Base-by-base conservation (phyloP, 352 stramenopile species). In the Globisporangium viniferum region DNA sequence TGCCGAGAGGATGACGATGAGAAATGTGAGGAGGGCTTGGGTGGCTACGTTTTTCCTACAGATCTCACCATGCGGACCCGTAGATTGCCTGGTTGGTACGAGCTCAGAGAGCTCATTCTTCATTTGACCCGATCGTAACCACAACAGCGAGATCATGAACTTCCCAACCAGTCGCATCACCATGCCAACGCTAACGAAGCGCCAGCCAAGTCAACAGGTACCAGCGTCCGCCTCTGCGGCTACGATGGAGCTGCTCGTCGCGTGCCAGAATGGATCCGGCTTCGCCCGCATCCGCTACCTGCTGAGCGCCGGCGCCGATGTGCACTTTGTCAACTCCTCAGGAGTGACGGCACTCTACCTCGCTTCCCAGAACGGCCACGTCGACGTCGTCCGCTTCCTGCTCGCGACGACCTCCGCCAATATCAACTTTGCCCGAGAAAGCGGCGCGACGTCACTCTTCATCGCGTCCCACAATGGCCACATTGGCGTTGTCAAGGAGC, bases 391-490 rank as follows among this genome's bases (percentile, higher is more conserved):
- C 2, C 65, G 36, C 14, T 12, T 39, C 7, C 36, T 70, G 18
- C 35, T 70, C 22, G 39, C 14, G 8, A 33, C 24, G 5, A 59
- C 7, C 39, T 14, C n/a, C 14, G 54, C 54, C 1, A n/a, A 49
- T 7, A 46, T 58, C 24, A 7, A 51, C 63, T 68, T 68, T 39
- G 39, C 55, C 1, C 41, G 46, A 31, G 44, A 20, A 29, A 68
- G 53, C 15, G 63, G 63, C n/a, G 41, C 53, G 33, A 68, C 63
- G 9, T 22, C 63, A 6, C 63, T 68, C 53, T 63, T 58, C 39
- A 57, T 63, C 27, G 63, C 63, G 20, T n/a, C 63, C 2, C 65
- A 70, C 31, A 64, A 70, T 22, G 65, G 65, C 14, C 57, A 64
- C 56, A n/a, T 59, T 24, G 24, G 10, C 14, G 55, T 68, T 14